These are phyloP conservation scores for Ophiocordyceps camponoti-saundersi DNA, from an alignment of 2,329 filamentous ascomycete species.

Conservation along the genomic window DNA sequence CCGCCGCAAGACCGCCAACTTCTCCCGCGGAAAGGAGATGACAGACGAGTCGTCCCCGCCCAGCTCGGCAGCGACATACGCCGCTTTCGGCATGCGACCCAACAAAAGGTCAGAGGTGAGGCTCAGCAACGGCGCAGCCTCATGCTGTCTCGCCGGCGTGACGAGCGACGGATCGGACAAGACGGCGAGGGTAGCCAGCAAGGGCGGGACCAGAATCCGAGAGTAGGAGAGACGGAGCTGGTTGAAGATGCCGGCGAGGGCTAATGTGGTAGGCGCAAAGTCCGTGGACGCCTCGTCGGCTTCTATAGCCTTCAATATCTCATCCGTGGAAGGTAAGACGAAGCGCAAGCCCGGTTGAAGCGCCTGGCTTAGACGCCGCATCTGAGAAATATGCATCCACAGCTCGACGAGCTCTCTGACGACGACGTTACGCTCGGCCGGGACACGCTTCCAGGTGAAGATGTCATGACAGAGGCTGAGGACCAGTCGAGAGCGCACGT, in stretches of 20 bases:
- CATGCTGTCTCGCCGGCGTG: slow-evolving; percentile 1
- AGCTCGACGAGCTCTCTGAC: slow-evolving; percentile 14
- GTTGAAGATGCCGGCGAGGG: slow-evolving; percentile 14
- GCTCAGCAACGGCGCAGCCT: slow-evolving; percentile 13
- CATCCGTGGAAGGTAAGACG: slow-evolving; percentile 12
- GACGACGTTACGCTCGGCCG: slow-evolving; percentile 5
- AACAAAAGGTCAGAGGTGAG: slow-evolving; percentile 9
- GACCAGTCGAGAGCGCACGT: slow-evolving; percentile 13
- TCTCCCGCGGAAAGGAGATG: slow-evolving; percentile 5
- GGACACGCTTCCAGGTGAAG: slow-evolving; percentile 4
- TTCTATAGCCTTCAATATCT: slow-evolving; percentile 7
- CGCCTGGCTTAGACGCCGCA: slow-evolving; percentile 12
- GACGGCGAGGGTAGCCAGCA: slow-evolving; percentile 15
- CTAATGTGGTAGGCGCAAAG: slow-evolving; percentile 5
- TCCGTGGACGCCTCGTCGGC: slow-evolving; percentile 1
- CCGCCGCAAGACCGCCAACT: slow-evolving; percentile 6
- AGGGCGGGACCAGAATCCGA: slow-evolving; percentile 11
- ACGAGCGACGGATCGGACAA: slow-evolving; percentile 11
- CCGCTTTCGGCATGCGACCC: slow-evolving; percentile 4
- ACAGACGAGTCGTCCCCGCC: not conserved
- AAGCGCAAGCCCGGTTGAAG: slow-evolving; percentile 7
- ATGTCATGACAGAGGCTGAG: slow-evolving; percentile 14
- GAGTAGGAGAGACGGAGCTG: slow-evolving; percentile 11
- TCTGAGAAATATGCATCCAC: slow-evolving; percentile 20
- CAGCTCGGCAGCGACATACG: slow-evolving; percentile 7